Conservation (phyloP, 106 monocot genomes). For the Phalaenopsis aphrodite region DNA sequence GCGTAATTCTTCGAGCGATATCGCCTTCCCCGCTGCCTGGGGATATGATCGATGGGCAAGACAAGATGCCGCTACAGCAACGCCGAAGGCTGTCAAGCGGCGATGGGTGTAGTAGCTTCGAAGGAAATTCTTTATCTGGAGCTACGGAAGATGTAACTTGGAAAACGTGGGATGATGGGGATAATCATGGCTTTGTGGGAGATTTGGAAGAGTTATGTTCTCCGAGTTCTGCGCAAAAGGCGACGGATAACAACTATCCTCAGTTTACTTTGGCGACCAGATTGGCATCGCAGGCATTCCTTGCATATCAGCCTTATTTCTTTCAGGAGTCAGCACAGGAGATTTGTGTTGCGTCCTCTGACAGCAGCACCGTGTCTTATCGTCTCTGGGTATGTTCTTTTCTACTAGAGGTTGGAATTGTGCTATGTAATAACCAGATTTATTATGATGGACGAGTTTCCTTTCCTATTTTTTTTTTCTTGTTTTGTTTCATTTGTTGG, state of each 20-base stretch:
- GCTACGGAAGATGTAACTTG: conserved; percentile 15
- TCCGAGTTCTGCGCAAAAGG: conserved; percentile 42
- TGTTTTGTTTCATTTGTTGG: no score
- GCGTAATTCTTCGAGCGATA: background rate
- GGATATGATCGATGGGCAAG: conserved; percentile 8
- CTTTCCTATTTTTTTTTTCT: no score
- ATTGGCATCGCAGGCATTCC: conserved; percentile 47
- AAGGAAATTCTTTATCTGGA: conserved; percentile 10
- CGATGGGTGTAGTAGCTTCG: conserved; percentile 22
- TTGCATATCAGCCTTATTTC: conserved; percentile 28
- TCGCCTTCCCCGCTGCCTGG: background rate
- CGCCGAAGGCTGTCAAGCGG: conserved; percentile 20
- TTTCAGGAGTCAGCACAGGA: conserved; percentile 19
- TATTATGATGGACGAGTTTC: background rate
- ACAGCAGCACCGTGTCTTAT: conserved; percentile 47
- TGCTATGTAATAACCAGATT: background rate
- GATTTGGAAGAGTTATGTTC: background rate
- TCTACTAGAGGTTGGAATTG: background rate
- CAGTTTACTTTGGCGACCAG: conserved; percentile 61
- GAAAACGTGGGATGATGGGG: background rate
- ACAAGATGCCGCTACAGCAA: background rate
- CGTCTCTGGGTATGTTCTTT: conserved; percentile 52
- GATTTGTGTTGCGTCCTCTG: conserved; percentile 22
- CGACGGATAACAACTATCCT: conserved; percentile 58
- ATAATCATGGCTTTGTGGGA: background rate